These are phyloP conservation scores for Daldinia childiae DNA, from an alignment of 495 filamentous ascomycete species.

Conservation along the genomic window DNA sequence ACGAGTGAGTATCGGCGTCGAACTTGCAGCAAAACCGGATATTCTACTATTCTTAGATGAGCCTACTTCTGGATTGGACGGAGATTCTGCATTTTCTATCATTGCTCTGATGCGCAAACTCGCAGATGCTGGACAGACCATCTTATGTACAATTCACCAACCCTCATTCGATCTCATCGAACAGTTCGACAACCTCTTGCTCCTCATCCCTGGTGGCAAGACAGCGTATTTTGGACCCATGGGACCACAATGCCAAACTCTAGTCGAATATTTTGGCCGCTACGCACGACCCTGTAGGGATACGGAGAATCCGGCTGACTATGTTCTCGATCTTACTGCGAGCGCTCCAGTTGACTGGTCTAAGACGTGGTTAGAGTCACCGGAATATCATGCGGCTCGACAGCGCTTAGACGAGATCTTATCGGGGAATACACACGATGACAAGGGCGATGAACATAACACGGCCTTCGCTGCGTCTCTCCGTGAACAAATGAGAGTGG, in stretches of 20 bases:
- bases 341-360: slow-evolving; percentile 65
- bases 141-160: slow-evolving; percentile 87
- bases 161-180: slow-evolving; percentile 66
- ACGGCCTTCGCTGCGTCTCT: slow-evolving; percentile 12
- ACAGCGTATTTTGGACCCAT: slow-evolving; percentile 67
- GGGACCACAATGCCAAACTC: slow-evolving; percentile 42
- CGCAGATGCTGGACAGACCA: slow-evolving; percentile 74
- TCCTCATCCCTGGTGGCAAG: slow-evolving; percentile 66
- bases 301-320: slow-evolving; percentile 73
- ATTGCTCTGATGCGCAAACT: slow-evolving; percentile 77
- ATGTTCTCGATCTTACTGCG: slow-evolving; percentile 69
- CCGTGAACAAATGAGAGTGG: slow-evolving; percentile 56
- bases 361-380: slow-evolving; percentile 52
- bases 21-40: slow-evolving; percentile 78
- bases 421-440: slow-evolving; percentile 3
- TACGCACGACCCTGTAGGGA: slow-evolving; percentile 65
- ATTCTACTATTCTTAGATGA: slow-evolving; percentile 82
- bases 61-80: slow-evolving; percentile 78
- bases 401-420: slow-evolving; percentile 17
- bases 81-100: slow-evolving; percentile 75
- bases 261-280: slow-evolving; percentile 52
- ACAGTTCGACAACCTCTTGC: slow-evolving; percentile 68
- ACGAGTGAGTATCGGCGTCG: slow-evolving; percentile 79
- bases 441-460: neutral
- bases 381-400: slow-evolving; percentile 67